These are phyloP conservation scores for Besnoitia besnoiti DNA, from an alignment of 169 alveolate genomes.

Conservation along the genomic window DNA sequence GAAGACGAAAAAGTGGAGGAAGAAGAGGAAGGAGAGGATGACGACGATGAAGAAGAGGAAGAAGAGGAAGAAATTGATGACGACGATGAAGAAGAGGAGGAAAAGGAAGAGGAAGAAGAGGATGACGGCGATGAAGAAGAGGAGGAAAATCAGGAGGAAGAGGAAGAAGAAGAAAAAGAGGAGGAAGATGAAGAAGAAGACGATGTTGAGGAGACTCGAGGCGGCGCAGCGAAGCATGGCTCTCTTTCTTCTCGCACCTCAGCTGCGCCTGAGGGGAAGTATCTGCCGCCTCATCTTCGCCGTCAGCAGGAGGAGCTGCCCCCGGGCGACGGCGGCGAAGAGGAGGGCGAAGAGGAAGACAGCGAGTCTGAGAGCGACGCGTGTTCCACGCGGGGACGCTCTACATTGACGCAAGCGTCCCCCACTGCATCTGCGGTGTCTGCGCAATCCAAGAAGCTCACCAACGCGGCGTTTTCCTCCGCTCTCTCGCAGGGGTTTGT, in stretches of 20 bases:
- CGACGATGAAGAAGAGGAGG: neutral
- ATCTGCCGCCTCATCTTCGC: conserved; percentile 24
- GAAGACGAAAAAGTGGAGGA: neutral
- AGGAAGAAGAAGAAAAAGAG: neutral
- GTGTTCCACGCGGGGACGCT: too few relatives aligned
- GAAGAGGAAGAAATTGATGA: neutral
- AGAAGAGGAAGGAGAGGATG: neutral
- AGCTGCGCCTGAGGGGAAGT: neutral
- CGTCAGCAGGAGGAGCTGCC: neutral
- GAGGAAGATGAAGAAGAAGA: neutral
- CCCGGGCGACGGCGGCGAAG: neutral
- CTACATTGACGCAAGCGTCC: too few relatives aligned
- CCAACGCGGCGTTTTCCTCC: too few relatives aligned
- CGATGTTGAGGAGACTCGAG: neutral
- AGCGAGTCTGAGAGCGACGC: neutral
- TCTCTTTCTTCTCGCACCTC: neutral
- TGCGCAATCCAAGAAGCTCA: too few relatives aligned
- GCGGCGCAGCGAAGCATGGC: neutral
- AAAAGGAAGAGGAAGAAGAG: neutral
- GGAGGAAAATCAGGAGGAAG: conserved; percentile 17
- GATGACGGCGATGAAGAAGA: conserved; percentile 23
- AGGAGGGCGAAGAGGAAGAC: neutral
- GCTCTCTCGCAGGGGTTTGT: too few relatives aligned
- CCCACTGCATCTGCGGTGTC: too few relatives aligned
- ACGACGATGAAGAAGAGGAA: neutral